These are phyloP conservation scores for Neurospora africana DNA, from an alignment of 495 filamentous ascomycete species.

Conservation along the genomic window DNA sequence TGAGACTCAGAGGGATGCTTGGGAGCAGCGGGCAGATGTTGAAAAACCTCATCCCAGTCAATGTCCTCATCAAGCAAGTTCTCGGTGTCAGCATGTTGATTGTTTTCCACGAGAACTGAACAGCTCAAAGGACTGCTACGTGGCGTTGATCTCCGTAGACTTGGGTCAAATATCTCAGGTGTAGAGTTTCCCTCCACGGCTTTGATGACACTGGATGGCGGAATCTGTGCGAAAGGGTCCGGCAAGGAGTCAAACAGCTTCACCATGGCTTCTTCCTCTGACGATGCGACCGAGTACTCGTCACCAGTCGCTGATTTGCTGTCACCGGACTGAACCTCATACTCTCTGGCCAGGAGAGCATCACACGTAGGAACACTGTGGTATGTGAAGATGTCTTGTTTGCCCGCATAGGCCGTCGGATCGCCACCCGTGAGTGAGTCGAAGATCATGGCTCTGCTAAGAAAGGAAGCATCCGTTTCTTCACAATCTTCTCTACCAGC, in stretches of 20 bases:
- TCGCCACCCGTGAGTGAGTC: background rate
- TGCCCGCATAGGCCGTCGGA: background rate
- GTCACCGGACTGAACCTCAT: background rate
- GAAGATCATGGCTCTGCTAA: background rate
- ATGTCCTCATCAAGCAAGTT: constrained; percentile 27
- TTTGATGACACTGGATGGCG: constrained; percentile 8
- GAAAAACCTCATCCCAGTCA: constrained; percentile 26
- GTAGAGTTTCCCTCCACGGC: background rate
- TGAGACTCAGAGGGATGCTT: background rate
- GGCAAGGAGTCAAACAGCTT: constrained; percentile 1
- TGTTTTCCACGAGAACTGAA: background rate
- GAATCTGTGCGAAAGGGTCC: background rate
- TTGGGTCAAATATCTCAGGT: constrained; percentile 5
- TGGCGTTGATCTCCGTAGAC: constrained; percentile 5
- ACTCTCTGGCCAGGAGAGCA: background rate
- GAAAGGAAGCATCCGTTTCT: background rate
- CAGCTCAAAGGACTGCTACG: background rate
- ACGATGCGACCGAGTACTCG: constrained; percentile 2
- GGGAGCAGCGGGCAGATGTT: constrained; percentile 3
- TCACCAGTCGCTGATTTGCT: background rate
- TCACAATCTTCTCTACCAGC: background rate
- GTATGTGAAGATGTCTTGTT: background rate
- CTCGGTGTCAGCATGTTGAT: constrained; percentile 2
- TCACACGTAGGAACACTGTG: background rate
- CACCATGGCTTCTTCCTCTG: constrained; percentile 8